Base-by-base conservation (phyloP, 1,284 basidiomycete species). In the Ceratorhiza oryzae-sativae region DNA sequence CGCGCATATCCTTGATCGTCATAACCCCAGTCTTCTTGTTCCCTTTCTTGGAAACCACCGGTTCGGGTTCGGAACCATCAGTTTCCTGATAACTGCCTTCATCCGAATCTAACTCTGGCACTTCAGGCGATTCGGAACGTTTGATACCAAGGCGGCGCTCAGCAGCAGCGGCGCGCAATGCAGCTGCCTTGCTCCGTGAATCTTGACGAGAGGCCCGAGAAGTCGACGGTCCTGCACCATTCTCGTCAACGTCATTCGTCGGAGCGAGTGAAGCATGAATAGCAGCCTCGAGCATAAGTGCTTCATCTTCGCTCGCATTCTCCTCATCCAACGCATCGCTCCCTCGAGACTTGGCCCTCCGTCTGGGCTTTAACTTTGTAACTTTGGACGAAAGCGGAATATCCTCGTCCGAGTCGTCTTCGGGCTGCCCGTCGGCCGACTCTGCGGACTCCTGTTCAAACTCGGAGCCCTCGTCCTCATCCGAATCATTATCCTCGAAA, bases 331-430 rank as follows among this genome's bases (percentile, higher is more conserved):
- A 63, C 51, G 71, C 70, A 34, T 73, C 72, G 25, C 76, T 77
- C 39, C 77, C 75, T 61, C 76, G 70, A 34, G 72, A 75, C 55
- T 48, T 56, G 51, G 51, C 65, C 32, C 65, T 65, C 23, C 51
- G 34, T 48, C 53, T 42, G 12, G 51, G 39, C 25, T 58, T 56
- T 6, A 53, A 2, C 56, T 56, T 56, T 27, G 32, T 32, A 18
- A 30, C 13, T 20, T 68, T 68, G 65, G 62, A 61, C n/a, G 36
- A 30, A 15, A 51, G 53, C 15, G 82, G 83, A 10, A 73, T 79
- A 30, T 85, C 80, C 72, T 87, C 89, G 68, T 89, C 87, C 48
- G 88, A 89, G 20, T 83, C 87, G 77, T 88, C 88, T n/a, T 84
- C 81, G 49, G 82, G 76, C n/a, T 83, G 81, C 77, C 88, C 88